These are phyloP conservation scores for Sclerotinia sclerotiorum DNA, from an alignment of 2,329 filamentous ascomycete species.

Conservation along the genomic window DNA sequence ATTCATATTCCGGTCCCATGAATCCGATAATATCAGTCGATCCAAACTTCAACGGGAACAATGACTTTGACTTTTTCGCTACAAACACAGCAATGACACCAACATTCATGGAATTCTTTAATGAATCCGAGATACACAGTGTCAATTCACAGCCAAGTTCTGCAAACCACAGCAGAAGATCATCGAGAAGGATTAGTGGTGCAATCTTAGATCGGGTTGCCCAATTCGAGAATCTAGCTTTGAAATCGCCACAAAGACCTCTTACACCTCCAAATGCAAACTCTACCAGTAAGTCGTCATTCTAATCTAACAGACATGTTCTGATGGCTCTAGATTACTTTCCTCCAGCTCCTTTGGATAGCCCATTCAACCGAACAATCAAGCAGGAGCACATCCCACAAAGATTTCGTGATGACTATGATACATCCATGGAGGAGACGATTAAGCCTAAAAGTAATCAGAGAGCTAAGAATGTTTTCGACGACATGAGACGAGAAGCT, in stretches of 20 bases:
- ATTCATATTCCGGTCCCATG: conserved; percentile 46
- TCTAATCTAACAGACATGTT: not conserved
- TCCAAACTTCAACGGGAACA: conserved; percentile 39
- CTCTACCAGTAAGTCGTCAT: conserved; percentile 52
- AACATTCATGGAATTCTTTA: conserved; percentile 39
- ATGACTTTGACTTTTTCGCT: conserved; percentile 39
- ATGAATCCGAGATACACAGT: conserved; percentile 32
- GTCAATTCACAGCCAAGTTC: conserved; percentile 30
- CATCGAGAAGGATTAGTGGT: conserved; percentile 55
- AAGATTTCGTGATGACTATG: conserved; percentile 61
- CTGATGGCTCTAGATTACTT: conserved; percentile 54
- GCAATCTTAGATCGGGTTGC: conserved; percentile 59
- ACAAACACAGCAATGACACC: conserved; percentile 35
- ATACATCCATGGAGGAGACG: conserved; percentile 66
- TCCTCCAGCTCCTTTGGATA: conserved; percentile 67
- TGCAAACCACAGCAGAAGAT: conserved; percentile 35
- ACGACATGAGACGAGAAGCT: conserved; percentile 57
- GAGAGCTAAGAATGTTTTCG: conserved; percentile 54
- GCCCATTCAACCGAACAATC: conserved; percentile 51
- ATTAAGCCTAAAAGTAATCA: conserved; percentile 56
- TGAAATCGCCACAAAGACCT: conserved; percentile 50
- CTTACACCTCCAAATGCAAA: conserved; percentile 63
- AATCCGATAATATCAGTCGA: conserved; percentile 43
- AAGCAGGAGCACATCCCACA: conserved; percentile 41
- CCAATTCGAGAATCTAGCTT: conserved; percentile 57